A percentile compares a stretch with the other conserved stretches of the same genome.
phyloP scores from a whole-genome alignment of 169 alveolate genomes.

The Cryptosporidium felis region DNA sequence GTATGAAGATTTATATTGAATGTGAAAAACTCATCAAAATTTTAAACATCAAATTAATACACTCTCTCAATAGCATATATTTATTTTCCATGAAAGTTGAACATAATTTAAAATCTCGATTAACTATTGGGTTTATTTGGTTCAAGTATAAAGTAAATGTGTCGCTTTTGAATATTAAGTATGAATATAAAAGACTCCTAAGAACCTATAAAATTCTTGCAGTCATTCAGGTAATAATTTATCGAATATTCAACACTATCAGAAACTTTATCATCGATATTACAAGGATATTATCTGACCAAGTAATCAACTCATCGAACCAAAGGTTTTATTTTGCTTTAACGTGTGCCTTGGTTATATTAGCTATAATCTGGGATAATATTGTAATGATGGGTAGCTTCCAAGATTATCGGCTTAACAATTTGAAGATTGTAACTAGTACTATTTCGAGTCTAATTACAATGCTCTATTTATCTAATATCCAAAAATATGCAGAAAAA shows the following conservation, averaged over 20 bases:
- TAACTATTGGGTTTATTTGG: not conserved
- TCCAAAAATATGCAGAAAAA: not conserved
- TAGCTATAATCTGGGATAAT: conserved; percentile 33
- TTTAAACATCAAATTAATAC: not conserved
- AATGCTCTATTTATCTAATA: conserved; percentile 19
- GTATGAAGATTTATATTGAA: too few relatives aligned
- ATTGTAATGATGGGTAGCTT: conserved; percentile 4
- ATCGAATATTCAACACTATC: not conserved
- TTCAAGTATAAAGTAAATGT: not conserved
- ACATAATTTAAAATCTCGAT: not conserved
- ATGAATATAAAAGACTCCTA: not conserved
- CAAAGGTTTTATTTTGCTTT: conserved; percentile 18
- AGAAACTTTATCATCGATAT: not conserved
- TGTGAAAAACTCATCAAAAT: too few relatives aligned
- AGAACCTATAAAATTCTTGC: conserved; percentile 18
- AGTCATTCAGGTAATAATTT: not conserved
- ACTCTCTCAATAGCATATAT: not conserved
- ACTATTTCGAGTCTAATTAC: conserved; percentile 51
- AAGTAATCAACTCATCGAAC: conserved; percentile 13
- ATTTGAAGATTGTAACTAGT: conserved; percentile 39
- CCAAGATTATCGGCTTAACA: conserved; percentile 4
- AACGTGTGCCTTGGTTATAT: not conserved
- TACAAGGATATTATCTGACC: not conserved
- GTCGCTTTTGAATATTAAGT: not conserved
- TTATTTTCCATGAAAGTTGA: not conserved